A percentile compares a stretch with the other conserved stretches of the same genome.
Evolutionary conservation across 2,329 filamentous ascomycete genomes (phyloP).

Genomic region (Clonostachys chloroleuca): DNA sequence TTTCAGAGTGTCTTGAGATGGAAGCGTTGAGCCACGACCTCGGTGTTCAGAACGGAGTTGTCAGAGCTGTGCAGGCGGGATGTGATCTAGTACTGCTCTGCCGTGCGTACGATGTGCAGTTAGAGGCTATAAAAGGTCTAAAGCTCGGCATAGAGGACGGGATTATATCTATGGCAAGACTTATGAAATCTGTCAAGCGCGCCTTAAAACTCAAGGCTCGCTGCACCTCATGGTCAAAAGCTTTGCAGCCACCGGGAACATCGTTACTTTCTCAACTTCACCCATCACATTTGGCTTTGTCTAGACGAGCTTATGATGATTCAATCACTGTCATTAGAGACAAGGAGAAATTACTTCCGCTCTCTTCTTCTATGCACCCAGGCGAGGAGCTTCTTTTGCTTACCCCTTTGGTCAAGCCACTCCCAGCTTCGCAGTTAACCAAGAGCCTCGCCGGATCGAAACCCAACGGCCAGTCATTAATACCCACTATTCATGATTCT

Average conservation of each 20-base stretch:
- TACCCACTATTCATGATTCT: conserved; percentile 43
- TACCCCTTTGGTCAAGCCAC: conserved; percentile 83
- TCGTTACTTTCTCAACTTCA: conserved; percentile 75
- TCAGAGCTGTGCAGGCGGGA: conserved; percentile 95
- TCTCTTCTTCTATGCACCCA: conserved; percentile 75
- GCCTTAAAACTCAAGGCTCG: conserved; percentile 77
- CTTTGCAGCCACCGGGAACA: conserved; percentile 80
- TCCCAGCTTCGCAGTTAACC: conserved; percentile 84
- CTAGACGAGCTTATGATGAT: conserved; percentile 81
- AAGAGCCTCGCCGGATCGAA: conserved; percentile 60
- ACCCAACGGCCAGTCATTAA: conserved; percentile 21
- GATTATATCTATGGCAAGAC: conserved; percentile 76
- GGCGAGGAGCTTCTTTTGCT: conserved; percentile 87
- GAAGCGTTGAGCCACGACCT: conserved; percentile 93
- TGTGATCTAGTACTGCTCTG: conserved; percentile 90
- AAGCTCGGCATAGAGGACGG: conserved; percentile 87
- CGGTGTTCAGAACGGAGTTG: conserved; percentile 91
- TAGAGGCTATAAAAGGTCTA: conserved; percentile 86
- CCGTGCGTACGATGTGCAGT: conserved; percentile 80
- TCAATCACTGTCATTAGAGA: conserved; percentile 93
- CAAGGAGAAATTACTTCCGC: conserved; percentile 77
- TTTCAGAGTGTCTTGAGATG: conserved; percentile 96
- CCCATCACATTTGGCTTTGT: conserved; percentile 75
- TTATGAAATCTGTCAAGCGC: conserved; percentile 74
- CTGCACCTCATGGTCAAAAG: conserved; percentile 88